Percentiles rank a stretch among this genome's conserved stretches.
Conservation (phyloP, 2,329 filamentous ascomycete species). For the Talaromyces sp. region DNA sequence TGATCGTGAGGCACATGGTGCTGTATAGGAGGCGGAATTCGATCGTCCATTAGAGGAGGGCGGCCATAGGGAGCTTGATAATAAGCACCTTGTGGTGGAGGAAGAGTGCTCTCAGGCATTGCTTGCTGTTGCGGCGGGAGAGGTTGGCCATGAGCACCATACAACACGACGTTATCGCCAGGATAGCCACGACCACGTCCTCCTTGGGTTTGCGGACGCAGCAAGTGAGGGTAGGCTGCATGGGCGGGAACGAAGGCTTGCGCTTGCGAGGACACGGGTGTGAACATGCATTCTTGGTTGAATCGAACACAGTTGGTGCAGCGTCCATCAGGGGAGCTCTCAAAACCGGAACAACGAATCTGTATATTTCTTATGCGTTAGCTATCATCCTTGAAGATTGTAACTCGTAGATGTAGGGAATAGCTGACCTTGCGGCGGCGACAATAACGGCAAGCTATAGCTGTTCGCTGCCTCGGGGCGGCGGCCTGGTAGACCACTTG, state of each 20-base stretch:
- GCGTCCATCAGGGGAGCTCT: conserved; percentile 66
- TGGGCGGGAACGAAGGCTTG: conserved; percentile 72
- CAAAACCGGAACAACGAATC: conserved; percentile 75
- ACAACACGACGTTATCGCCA: conserved; percentile 41
- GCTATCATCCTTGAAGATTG: not conserved
- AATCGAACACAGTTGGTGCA: conserved; percentile 71
- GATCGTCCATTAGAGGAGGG: conserved; percentile 27
- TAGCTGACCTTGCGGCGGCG: conserved; percentile 49
- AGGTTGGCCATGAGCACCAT: conserved; percentile 51
- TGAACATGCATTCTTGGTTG: conserved; percentile 74
- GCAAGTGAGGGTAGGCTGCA: conserved; percentile 56
- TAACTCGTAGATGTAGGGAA: not conserved
- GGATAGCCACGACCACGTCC: conserved; percentile 32
- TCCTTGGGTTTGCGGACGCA: conserved; percentile 42
- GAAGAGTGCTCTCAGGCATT: conserved; percentile 36
- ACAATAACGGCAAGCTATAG: conserved; percentile 52
- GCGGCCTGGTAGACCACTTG: conserved; percentile 44
- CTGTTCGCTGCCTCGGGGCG: conserved; percentile 50
- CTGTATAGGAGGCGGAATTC: conserved; percentile 34
- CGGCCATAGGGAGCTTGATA: conserved; percentile 34
- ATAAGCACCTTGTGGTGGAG: conserved; percentile 42
- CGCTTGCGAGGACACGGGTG: conserved; percentile 68
- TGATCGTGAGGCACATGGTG: conserved; percentile 43
- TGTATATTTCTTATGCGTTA: conserved; percentile 32
- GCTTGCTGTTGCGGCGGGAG: conserved; percentile 45